A percentile compares a stretch with the other conserved stretches of the same genome.
Conservation (phyloP, 139 green algal species). For the Pleodorina starrii region DNA sequence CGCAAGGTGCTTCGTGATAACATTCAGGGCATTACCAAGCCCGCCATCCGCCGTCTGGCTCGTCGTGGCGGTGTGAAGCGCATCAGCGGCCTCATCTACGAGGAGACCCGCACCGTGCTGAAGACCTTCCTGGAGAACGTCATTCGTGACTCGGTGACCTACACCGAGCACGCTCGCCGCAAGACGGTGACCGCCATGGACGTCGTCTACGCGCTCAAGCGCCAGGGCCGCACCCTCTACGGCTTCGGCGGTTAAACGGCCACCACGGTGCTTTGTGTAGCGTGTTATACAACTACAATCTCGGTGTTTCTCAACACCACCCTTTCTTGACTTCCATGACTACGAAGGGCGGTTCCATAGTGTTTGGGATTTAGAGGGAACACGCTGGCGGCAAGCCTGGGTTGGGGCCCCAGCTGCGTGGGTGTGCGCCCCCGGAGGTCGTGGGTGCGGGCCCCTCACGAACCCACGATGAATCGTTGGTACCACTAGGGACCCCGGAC, state of each 20-base stretch:
- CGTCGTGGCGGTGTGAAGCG: conserved; percentile 71
- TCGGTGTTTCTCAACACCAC: too few species aligned
- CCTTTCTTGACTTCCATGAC: too few species aligned
- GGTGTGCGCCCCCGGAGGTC: too few species aligned
- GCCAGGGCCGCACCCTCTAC: conserved; percentile 96
- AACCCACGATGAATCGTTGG: too few species aligned
- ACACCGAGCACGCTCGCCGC: conserved; percentile 96
- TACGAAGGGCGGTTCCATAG: too few species aligned
- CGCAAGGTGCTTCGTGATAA: conserved; percentile 94
- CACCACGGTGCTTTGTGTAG: too few species aligned
- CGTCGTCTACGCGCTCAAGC: conserved; percentile 96
- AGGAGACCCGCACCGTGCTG: conserved; percentile 89
- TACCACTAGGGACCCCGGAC: too few species aligned
- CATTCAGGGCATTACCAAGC: conserved; percentile 97
- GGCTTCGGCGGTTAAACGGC: conserved; percentile 96
- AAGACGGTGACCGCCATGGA: conserved; percentile 98
- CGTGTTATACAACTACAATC: too few species aligned
- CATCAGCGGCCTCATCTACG: conserved; percentile 90
- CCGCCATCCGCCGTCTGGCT: conserved; percentile 89
- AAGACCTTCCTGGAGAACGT: conserved; percentile 96
- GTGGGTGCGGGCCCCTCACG: too few species aligned
- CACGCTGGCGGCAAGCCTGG: too few species aligned
- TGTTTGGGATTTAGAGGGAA: too few species aligned
- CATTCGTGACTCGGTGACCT: conserved; percentile 94
- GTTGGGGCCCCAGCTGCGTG: too few species aligned